Evolutionary conservation across 495 filamentous ascomycete genomes (phyloP).

Genomic region (Aspergillus baeticus): DNA sequence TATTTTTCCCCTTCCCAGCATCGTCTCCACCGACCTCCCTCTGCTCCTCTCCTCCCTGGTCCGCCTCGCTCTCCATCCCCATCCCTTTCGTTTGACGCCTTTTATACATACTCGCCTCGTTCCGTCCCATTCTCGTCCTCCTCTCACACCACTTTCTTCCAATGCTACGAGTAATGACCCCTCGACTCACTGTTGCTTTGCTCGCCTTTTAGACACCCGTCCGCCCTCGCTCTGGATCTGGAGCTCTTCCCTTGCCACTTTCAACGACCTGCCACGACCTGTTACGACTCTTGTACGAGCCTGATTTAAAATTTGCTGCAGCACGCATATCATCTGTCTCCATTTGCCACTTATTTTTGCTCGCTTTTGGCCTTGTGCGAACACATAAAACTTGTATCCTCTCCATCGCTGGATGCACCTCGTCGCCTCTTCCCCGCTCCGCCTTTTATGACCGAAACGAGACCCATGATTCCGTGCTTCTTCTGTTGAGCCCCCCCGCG

Average conservation of each 20-base stretch:
- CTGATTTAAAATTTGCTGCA: conserved; percentile 15
- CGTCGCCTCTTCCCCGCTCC: conserved; percentile 30
- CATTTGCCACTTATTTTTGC: neutral
- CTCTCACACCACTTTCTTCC: conserved; percentile 13
- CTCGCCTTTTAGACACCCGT: conserved; percentile 9
- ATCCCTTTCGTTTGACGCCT: conserved; percentile 32
- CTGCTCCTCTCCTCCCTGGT: conserved; percentile 22
- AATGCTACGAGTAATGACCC: conserved; percentile 22
- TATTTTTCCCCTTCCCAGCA: conserved; percentile 30
- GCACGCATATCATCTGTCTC: conserved; percentile 1
- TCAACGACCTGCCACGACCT: conserved; percentile 27
- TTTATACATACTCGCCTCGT: conserved; percentile 24
- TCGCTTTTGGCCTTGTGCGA: neutral
- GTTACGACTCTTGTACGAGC: conserved; percentile 25
- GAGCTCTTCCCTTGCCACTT: conserved; percentile 6
- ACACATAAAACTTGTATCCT: neutral
- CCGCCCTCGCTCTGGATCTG: conserved; percentile 4
- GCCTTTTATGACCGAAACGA: conserved; percentile 61
- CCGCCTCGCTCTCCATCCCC: conserved; percentile 18
- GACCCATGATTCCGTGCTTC: conserved; percentile 46
- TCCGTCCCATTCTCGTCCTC: conserved; percentile 7
- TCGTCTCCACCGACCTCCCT: conserved; percentile 24
- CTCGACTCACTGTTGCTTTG: conserved; percentile 18
- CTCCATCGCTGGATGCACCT: conserved; percentile 20
- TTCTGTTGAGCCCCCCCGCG: conserved; percentile 29